A percentile compares a stretch with the other conserved stretches of the same genome.
These are phyloP conservation scores for Coriaria nepalensis DNA, from an alignment of 306 rosid genomes.

Conservation along the genomic window DNA sequence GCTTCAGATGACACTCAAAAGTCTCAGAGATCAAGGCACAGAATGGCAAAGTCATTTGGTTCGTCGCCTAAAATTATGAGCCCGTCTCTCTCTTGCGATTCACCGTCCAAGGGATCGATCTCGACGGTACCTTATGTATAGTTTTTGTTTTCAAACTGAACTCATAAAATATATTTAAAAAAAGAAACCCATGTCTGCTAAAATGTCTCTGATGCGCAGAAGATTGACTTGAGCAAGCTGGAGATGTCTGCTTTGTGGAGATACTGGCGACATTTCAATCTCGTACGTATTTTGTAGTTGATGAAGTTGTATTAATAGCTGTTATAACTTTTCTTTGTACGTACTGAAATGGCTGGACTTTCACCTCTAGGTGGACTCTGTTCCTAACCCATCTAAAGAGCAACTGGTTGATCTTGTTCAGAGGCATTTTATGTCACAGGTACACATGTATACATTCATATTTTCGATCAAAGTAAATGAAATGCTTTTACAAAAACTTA, in stretches of 20 bases:
- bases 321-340: too few species aligned
- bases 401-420: conserved; percentile 83
- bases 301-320: too few species aligned
- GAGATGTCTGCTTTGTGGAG: conserved; percentile 95
- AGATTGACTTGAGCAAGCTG: conserved; percentile 81
- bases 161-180: neutral
- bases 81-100: conserved; percentile 84
- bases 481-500: too few species aligned
- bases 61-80: conserved; percentile 78
- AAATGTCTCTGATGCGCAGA: conserved; percentile 30
- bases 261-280: conserved; percentile 96
- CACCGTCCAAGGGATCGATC: conserved; percentile 82
- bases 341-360: too few species aligned
- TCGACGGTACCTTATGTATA: conserved; percentile 69
- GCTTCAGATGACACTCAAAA: conserved; percentile 89
- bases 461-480: too few species aligned
- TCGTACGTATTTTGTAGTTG: conserved; percentile 29
- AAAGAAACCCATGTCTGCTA: neutral
- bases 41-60: conserved; percentile 72
- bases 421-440: conserved; percentile 99
- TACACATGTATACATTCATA: conserved; percentile 11
- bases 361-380: conserved; percentile 49
- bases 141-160: neutral
- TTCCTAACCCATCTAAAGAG: conserved; percentile 92
- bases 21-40: conserved; percentile 83